Base-by-base conservation (phyloP, 2,329 filamentous ascomycete species). In the Pseudogymnoascus sp. region DNA sequence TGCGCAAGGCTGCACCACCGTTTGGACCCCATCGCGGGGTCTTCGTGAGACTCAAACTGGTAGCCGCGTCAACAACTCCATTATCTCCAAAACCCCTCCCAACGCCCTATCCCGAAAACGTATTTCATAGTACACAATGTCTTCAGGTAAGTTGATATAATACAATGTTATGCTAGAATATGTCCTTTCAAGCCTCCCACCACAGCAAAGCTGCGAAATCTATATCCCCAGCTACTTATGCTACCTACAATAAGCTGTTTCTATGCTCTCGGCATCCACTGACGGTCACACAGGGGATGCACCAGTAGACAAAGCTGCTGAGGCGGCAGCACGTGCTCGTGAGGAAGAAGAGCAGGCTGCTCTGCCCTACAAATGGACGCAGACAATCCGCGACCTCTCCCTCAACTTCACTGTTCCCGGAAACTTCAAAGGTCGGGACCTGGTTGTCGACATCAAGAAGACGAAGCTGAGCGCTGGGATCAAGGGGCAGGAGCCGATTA, bases 361-460 rank as follows among this genome's bases (percentile, higher is more conserved):
- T 25, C 86, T 99, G 42, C 94, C 94, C 0, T 99, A 99, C 86
- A 94, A 95, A 78, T 99, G 94, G 94, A 89, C 84, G 9, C 94
- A 99, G 78, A 92, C 89, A 25, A 96, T 99, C 73, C 82, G 82
- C 68, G 94, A 97, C 72, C 78, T 97, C 64, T 90, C 96, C 72
- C 78, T 97, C 70, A 87, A 82, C 59, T 82, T 95, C 63, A 79
- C 83, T 29, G 85, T 99, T 0, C 88, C 93, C 0, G 88, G 82
- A 25, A 96, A 92, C 74, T 79, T 93, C 68, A 95, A 95, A 77
- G 90, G 86, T 39, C 84, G 83, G 68, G 94, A 99, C 73, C 77
- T 99, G 36, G 85, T 89, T 63, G 86, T 99, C 62, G 86, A 89
- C 62, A 82, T 99, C 73, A 89, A 88, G 74, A 92, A 90, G 78